Base-by-base conservation (phyloP, 2,329 filamentous ascomycete genomes). In the Pseudocercospora eumusae region DNA sequence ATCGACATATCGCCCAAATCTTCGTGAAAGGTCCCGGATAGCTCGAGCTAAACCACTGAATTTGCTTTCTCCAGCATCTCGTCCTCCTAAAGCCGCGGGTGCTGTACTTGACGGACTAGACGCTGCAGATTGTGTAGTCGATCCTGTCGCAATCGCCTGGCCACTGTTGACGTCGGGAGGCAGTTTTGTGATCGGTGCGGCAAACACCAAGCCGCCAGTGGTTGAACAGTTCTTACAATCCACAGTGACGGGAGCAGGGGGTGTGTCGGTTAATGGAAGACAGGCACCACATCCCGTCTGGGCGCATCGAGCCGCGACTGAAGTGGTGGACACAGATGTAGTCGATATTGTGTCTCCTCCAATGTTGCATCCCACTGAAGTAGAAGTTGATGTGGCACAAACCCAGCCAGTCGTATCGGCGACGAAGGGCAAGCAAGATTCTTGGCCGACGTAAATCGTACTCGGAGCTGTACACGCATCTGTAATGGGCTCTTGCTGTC, bases 221-320 rank as follows among this genome's bases (percentile, higher is more conserved):
- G 57, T 59, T 8, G 57, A 42, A n/a, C 57, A 59, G 31, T 59
- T 54, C 10, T 15, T 20, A 27, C 47, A 59, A n/a, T 47, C 49
- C 15, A 44, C n/a, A 8, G 45, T 50, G 3, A 27, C 15, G 6
- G 47, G 31, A 31, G 27, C n/a, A 8, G 56, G 27, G 20, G 27
- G 55, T 8, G 55, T 57, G 6, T 45, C 55, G 6, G 27, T 57
- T 27, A 31, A 15, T 42, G 60, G 25, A 11, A 45, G 23, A n/a
- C 56, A 59, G n/a, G 50, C 40, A 40, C 25, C 40, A 18, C 60
- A 62, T 13, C 21, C 28, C 9, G 31, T 27, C 44, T 57, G 59
- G 18, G 59, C 56, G 31, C 60, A 62, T 7, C 33, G 27, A 20
- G 36, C 60, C 31, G 60, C 55, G 20, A 62, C 8, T 21, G 52